phyloP scores from a whole-genome alignment of 176 grass and related monocot species.

The Musa acuminata region DNA sequence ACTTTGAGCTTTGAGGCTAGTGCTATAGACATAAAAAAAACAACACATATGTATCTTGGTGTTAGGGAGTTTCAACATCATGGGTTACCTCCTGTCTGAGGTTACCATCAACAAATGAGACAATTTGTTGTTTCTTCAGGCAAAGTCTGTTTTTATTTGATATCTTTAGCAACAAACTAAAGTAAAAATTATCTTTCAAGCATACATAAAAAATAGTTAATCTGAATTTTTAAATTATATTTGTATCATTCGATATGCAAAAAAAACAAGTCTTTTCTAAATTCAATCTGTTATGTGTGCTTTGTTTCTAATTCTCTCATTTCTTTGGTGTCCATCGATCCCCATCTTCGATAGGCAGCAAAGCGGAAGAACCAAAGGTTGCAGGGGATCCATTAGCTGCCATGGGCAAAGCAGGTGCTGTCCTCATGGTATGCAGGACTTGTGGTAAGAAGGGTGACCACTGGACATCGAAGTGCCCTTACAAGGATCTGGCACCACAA shows the following conservation, averaged over 20 bases:
- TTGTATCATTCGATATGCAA: not conserved
- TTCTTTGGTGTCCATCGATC: not conserved
- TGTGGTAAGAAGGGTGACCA: constrained; percentile 81
- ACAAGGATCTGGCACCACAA: constrained; percentile 53
- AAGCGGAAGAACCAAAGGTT: constrained; percentile 41
- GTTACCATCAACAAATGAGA: no score
- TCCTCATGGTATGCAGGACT: constrained; percentile 81
- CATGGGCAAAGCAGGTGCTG: constrained; percentile 35
- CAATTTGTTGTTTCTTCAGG: no score
- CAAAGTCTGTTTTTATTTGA: no score
- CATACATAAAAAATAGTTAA: no score
- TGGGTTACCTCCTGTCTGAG: no score
- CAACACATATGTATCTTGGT: not conserved
- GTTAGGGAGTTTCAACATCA: not conserved
- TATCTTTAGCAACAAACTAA: no score
- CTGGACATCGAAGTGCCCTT: constrained; percentile 73
- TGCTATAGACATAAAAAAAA: not conserved
- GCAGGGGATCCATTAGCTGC: constrained; percentile 35
- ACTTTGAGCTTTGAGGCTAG: not conserved
- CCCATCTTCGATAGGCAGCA: constrained; percentile 31
- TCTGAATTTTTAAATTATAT: no score
- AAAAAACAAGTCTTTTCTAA: not conserved
- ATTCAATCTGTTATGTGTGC: not conserved
- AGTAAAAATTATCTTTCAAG: no score
- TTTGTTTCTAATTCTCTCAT: not conserved